phyloP scores from a whole-genome alignment of 768 basidiomycete species.

The Amanita exitialis region DNA sequence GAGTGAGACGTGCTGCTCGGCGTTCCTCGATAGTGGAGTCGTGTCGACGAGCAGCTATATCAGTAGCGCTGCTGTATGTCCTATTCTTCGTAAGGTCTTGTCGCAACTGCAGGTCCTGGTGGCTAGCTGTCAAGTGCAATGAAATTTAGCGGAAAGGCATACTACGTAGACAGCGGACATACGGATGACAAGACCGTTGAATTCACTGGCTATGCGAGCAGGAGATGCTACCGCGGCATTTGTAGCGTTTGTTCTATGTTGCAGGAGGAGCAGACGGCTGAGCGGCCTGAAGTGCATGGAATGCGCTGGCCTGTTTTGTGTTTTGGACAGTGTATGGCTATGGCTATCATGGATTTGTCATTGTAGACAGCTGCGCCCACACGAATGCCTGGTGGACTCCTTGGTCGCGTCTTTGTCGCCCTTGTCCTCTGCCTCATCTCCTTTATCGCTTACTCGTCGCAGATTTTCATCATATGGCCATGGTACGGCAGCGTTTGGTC shows the following conservation, averaged over 20 bases:
- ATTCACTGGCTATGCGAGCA: conserved; percentile 13
- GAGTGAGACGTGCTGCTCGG: conserved; percentile 13
- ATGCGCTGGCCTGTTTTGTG: no score
- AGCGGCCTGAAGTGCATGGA: neutral
- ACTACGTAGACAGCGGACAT: conserved; percentile 10
- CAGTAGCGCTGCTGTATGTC: neutral
- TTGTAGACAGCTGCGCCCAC: no score
- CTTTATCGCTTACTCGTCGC: conserved; percentile 85
- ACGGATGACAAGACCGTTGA: conserved; percentile 24
- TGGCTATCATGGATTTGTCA: no score
- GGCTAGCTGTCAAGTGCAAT: conserved; percentile 12
- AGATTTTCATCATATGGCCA: conserved; percentile 85
- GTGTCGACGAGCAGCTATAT: neutral
- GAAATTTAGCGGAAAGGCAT: neutral
- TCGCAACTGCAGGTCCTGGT: conserved; percentile 7
- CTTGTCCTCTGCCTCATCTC: conserved; percentile 64
- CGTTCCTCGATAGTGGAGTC: neutral
- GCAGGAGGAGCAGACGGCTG: neutral
- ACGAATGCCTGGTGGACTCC: conserved; percentile 19
- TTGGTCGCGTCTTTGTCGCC: conserved; percentile 56
- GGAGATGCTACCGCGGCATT: neutral
- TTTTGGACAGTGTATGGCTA: no score
- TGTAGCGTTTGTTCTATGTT: neutral
- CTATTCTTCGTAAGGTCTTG: neutral
- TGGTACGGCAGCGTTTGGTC: conserved; percentile 80